phyloP scores from a whole-genome alignment of 2,329 filamentous ascomycete genomes.

The Cercospora citrullina region DNA sequence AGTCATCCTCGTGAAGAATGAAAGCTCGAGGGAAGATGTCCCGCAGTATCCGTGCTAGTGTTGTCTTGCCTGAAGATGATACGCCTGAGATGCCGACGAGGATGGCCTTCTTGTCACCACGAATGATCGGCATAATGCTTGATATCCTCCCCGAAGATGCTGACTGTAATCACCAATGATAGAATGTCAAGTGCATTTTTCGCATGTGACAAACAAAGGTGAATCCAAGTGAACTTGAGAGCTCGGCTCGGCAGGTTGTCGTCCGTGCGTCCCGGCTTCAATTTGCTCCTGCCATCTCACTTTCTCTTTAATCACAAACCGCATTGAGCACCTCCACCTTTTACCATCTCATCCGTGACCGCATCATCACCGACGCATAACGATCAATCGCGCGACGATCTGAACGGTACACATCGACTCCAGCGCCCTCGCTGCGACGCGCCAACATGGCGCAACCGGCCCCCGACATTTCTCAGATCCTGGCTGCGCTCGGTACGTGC shows the following conservation, averaged over 20 bases:
- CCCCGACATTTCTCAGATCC: slow-evolving; percentile 53
- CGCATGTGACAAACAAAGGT: slow-evolving; percentile 3
- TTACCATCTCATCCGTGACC: background rate
- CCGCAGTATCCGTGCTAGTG: slow-evolving; percentile 78
- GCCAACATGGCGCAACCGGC: slow-evolving; percentile 44
- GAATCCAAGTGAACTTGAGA: slow-evolving; percentile 1
- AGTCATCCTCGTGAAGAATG: slow-evolving; percentile 94
- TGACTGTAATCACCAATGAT: background rate
- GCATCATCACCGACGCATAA: background rate
- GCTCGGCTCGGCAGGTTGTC: background rate
- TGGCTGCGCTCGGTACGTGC: slow-evolving; percentile 51
- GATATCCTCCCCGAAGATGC: too few species aligned
- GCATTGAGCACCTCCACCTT: slow-evolving; percentile 2
- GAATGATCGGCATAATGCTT: background rate
- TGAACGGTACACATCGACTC: background rate
- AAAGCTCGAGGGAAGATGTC: slow-evolving; percentile 73
- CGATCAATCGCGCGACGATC: background rate
- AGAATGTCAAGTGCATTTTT: background rate
- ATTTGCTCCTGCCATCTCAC: slow-evolving; percentile 11
- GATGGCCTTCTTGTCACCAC: slow-evolving; percentile 45
- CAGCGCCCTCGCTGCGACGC: slow-evolving; percentile 3
- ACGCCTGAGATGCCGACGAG: slow-evolving; percentile 83
- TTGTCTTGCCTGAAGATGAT: slow-evolving; percentile 94
- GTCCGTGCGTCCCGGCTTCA: slow-evolving; percentile 4
- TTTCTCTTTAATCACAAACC: slow-evolving; percentile 7